These are phyloP conservation scores for Cutaneotrichosporon spelunceum DNA, from an alignment of 1,284 basidiomycete species.

Conservation along the genomic window DNA sequence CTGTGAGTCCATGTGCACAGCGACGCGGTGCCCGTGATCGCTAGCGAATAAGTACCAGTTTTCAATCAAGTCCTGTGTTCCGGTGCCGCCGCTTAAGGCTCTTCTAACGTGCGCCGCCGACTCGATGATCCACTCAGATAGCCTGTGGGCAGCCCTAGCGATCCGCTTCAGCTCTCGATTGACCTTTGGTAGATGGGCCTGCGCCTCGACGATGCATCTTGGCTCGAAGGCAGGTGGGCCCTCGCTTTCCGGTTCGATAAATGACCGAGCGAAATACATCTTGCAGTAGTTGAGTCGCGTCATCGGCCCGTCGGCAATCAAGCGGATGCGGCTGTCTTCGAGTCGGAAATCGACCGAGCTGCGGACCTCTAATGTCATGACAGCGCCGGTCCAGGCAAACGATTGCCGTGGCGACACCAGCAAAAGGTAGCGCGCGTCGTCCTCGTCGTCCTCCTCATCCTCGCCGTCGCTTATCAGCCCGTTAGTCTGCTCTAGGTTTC, in stretches of 20 bases:
- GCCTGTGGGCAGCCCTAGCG: slow-evolving; percentile 76
- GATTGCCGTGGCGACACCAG: slow-evolving; percentile 79
- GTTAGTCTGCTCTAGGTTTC: slow-evolving; percentile 33
- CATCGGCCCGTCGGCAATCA: slow-evolving; percentile 84
- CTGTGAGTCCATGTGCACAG: slow-evolving; percentile 76
- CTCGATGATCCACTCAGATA: slow-evolving; percentile 89
- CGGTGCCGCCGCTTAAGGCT: slow-evolving; percentile 60
- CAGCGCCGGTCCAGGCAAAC: slow-evolving; percentile 88
- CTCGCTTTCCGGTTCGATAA: slow-evolving; percentile 53
- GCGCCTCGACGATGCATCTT: slow-evolving; percentile 66
- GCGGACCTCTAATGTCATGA: slow-evolving; percentile 64
- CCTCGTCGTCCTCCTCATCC: slow-evolving; percentile 50
- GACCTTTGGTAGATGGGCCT: slow-evolving; percentile 86
- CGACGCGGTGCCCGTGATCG: slow-evolving; percentile 78
- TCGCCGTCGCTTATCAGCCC: slow-evolving; percentile 61
- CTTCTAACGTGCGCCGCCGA: slow-evolving; percentile 79
- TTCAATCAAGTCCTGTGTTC: slow-evolving; percentile 82
- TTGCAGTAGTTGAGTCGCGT: slow-evolving; percentile 73
- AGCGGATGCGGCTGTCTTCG: slow-evolving; percentile 75
- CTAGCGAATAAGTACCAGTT: slow-evolving; percentile 98
- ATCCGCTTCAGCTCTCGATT: slow-evolving; percentile 90
- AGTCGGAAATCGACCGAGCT: slow-evolving; percentile 69
- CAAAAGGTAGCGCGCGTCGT: slow-evolving; percentile 66
- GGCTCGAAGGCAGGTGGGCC: slow-evolving; percentile 43
- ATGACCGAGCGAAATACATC: slow-evolving; percentile 67